Percentiles rank a stretch among this genome's conserved stretches.
These are phyloP conservation scores for Malus sylvestris DNA, from an alignment of 306 rosid genomes.

Conservation along the genomic window DNA sequence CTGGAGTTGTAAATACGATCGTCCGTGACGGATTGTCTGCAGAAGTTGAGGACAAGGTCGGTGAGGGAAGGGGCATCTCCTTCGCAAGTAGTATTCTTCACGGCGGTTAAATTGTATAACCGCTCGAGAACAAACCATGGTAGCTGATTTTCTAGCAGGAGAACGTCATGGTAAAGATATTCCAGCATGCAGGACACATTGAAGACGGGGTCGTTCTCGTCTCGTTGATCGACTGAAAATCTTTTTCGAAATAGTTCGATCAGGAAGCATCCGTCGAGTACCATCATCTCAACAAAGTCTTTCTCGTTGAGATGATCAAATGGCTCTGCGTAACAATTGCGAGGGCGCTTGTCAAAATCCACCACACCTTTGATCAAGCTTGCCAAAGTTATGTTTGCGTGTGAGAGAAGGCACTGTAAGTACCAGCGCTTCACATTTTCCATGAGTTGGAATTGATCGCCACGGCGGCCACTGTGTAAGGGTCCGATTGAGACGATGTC, in stretches of 20 bases:
- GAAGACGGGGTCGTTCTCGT: neutral
- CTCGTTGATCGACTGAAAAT: too few species aligned
- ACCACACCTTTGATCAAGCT: neutral
- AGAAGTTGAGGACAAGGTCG: neutral
- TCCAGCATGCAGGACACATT: neutral
- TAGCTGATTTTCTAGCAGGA: conserved; percentile 18
- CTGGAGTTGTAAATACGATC: neutral
- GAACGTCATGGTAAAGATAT: conserved; percentile 8
- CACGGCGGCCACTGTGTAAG: neutral
- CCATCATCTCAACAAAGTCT: neutral
- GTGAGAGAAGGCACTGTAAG: neutral
- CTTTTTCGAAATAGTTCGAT: too few species aligned
- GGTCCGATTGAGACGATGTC: conserved; percentile 1
- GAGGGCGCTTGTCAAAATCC: neutral
- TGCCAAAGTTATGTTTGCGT: neutral
- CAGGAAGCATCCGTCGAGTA: too few species aligned
- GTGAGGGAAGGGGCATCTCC: neutral
- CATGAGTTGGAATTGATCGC: neutral
- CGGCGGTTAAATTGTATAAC: neutral
- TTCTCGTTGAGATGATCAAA: too few species aligned
- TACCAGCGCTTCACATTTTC: neutral
- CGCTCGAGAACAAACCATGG: conserved; percentile 22
- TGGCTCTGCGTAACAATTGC: neutral
- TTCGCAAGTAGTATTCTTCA: neutral
- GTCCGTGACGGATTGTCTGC: neutral